Conservation (phyloP, 768 basidiomycete genomes). For the Russula sp. region DNA sequence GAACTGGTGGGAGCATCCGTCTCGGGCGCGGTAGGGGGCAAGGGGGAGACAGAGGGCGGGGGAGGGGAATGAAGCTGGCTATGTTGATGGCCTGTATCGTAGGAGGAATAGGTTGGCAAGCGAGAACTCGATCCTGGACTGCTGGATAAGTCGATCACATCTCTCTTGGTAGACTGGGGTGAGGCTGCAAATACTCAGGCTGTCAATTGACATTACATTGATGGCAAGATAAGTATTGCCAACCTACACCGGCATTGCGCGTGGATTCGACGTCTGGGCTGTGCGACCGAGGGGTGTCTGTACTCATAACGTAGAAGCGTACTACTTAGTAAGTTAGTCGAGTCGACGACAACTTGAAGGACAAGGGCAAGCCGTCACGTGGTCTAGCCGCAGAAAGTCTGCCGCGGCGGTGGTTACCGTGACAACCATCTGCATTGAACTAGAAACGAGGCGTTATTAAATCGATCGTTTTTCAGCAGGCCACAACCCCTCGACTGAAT, state of each 20-base stretch:
- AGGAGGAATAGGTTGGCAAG: constrained; percentile 13
- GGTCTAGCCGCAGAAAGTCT: too few species aligned
- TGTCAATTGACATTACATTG: neutral
- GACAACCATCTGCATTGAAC: too few species aligned
- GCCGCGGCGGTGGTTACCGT: too few species aligned
- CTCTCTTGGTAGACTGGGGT: neutral
- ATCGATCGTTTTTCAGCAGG: too few species aligned
- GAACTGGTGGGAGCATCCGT: neutral
- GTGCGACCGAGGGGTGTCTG: neutral
- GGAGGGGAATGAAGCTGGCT: neutral
- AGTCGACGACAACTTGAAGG: too few species aligned
- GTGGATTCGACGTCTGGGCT: constrained; percentile 14
- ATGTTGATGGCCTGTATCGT: constrained; percentile 1
- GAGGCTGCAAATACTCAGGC: neutral
- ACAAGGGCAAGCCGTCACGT: too few species aligned
- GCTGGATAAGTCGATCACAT: neutral
- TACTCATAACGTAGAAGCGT: neutral
- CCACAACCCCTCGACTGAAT: too few species aligned
- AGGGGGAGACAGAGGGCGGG: neutral
- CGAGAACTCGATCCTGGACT: neutral
- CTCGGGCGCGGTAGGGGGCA: neutral
- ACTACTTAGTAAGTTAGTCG: too few species aligned
- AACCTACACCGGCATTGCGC: constrained; percentile 2
- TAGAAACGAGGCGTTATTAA: too few species aligned
- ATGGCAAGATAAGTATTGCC: neutral